phyloP scores from a whole-genome alignment of 345 rosid genomes.

The Melaleuca quinquenervia region DNA sequence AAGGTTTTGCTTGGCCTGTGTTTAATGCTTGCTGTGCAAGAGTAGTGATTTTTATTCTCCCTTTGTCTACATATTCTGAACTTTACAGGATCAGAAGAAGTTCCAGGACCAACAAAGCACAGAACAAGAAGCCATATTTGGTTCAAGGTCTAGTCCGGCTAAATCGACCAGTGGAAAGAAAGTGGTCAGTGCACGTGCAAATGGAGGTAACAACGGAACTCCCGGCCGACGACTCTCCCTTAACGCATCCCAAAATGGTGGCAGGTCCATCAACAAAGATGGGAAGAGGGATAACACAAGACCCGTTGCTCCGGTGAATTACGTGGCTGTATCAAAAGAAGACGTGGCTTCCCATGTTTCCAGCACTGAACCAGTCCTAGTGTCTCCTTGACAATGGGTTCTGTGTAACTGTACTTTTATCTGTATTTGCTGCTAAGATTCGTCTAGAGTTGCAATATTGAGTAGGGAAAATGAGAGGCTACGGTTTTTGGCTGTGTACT shows the following conservation, averaged over 20 bases:
- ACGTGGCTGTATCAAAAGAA: conserved; percentile 56
- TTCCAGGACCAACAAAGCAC: conserved; percentile 64
- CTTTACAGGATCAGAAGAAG: conserved; percentile 69
- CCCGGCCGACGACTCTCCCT: conserved; percentile 70
- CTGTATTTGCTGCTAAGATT: neutral
- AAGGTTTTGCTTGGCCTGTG: neutral
- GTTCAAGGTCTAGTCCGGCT: conserved; percentile 78
- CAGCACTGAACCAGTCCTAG: conserved; percentile 44
- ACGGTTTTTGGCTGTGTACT: neutral
- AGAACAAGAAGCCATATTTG: conserved; percentile 62
- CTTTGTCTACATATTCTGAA: neutral
- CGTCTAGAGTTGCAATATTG: neutral
- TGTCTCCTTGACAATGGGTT: conserved; percentile 45
- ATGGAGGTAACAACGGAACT: conserved; percentile 69
- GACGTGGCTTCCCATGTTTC: conserved; percentile 60
- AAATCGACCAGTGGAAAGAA: conserved; percentile 57
- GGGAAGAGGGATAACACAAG: conserved; percentile 50
- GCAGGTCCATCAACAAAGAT: conserved; percentile 52
- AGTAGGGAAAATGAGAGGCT: neutral
- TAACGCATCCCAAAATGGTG: conserved; percentile 55
- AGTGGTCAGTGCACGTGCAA: conserved; percentile 55
- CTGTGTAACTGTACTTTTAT: neutral
- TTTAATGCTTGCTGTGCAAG: neutral
- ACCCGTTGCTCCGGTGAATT: conserved; percentile 50
- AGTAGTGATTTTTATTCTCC: neutral